phyloP scores from a whole-genome alignment of 257 asterid genomes.

The Ilex aquifolium region DNA sequence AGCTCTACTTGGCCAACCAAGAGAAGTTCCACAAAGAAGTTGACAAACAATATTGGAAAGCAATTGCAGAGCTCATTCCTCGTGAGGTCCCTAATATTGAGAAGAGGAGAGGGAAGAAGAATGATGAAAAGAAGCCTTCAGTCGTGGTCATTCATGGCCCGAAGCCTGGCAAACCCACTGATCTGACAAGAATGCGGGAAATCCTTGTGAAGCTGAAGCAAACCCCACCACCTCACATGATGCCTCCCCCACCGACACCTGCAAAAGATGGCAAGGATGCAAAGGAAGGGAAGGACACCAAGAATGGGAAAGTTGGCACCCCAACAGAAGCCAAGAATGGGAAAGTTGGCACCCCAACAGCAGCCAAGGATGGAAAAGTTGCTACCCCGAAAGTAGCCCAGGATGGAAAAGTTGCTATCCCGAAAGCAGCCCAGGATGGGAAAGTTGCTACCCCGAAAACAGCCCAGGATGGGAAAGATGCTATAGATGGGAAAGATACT shows the following conservation, averaged over 20 bases:
- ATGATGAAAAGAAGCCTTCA: constrained; percentile 65
- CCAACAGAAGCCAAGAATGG: constrained; percentile 20
- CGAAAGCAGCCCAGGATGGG: constrained; percentile 10
- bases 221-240: constrained; percentile 87
- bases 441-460: constrained; percentile 22
- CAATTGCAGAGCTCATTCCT: constrained; percentile 78
- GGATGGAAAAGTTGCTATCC: constrained; percentile 20
- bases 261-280: constrained; percentile 31
- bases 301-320: constrained; percentile 36
- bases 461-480: constrained; percentile 20
- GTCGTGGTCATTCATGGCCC: constrained; percentile 80
- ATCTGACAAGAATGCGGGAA: constrained; percentile 83
- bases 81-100: constrained; percentile 80
- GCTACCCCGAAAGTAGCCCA: constrained; percentile 21
- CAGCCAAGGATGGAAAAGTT: constrained; percentile 10
- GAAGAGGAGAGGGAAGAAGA: constrained; percentile 71
- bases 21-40: constrained; percentile 97
- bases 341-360: constrained; percentile 19
- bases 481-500: constrained; percentile 16
- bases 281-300: constrained; percentile 22
- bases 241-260: constrained; percentile 49
- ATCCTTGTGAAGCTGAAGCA: constrained; percentile 70
- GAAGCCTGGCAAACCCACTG: constrained; percentile 94
- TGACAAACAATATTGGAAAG: constrained; percentile 76
- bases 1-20: constrained; percentile 67